Evolutionary conservation across 2,329 filamentous ascomycete genomes (phyloP).

Genomic region (Ophiognomonia clavigignenti-juglandacearum): DNA sequence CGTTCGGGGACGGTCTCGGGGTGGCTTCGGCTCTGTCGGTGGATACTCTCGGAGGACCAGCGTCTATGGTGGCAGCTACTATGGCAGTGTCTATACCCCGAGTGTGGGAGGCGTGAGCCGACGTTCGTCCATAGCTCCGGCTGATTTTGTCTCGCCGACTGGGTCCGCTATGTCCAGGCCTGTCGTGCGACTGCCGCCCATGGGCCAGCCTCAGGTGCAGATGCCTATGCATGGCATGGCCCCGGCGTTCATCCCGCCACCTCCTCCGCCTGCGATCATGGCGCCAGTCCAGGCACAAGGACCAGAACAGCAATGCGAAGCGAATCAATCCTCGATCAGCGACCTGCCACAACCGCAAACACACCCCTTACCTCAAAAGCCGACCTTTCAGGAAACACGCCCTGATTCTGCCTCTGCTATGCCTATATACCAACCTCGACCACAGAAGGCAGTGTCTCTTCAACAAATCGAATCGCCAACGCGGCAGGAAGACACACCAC

Average conservation of each 20-base stretch:
- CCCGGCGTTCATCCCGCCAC: conserved; percentile 11
- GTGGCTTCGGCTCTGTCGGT: conserved; percentile 63
- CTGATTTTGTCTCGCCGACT: conserved; percentile 74
- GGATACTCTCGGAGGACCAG: conserved; percentile 77
- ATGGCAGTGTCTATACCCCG: conserved; percentile 75
- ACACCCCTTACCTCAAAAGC: conserved; percentile 55
- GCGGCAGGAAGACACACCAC: conserved; percentile 42
- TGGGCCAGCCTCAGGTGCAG: conserved; percentile 27
- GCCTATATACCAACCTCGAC: conserved; percentile 90
- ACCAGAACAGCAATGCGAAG: conserved; percentile 6
- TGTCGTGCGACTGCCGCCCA: conserved; percentile 77
- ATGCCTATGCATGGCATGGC: conserved; percentile 22
- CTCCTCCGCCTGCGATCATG: conserved; percentile 17
- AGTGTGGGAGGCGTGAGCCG: conserved; percentile 78
- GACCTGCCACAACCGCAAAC: conserved; percentile 53
- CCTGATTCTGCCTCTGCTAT: conserved; percentile 37
- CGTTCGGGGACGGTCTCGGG: conserved; percentile 67
- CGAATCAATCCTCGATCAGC: conserved; percentile 38
- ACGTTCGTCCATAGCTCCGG: conserved; percentile 71
- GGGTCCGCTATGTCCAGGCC: conserved; percentile 77
- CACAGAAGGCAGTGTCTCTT: conserved; percentile 90
- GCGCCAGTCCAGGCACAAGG: conserved; percentile 7
- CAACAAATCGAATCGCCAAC: conserved; percentile 86
- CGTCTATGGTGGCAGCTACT: conserved; percentile 64
- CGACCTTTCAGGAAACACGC: conserved; percentile 52